Evolutionary conservation across 2,329 filamentous ascomycete genomes (phyloP), one percentile per base, ranked within the genome.

Genomic region (Alternaria longipes): DNA sequence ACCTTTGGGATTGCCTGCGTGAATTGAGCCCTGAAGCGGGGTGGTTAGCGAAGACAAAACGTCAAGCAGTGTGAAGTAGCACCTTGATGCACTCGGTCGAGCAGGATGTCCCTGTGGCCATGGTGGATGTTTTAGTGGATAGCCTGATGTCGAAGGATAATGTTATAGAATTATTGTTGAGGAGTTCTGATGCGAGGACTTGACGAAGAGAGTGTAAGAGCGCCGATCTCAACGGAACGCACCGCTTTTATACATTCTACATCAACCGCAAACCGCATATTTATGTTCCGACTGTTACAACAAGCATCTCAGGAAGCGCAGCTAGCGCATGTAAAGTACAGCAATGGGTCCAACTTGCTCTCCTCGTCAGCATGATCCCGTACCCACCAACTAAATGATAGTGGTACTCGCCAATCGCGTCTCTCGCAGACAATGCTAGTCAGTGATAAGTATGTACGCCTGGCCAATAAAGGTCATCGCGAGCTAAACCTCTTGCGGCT

Each of bases 11-110:
- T 72, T 62, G 52, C 79, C 79, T 12, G 63, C 54, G 56, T 80
- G 76, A 63, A 80, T 76, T 20, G 70, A 76, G 60, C 78, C 79
- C 76, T 79, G 42, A 16, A 9, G 7, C 7, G 24, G 24, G n/a
- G 24, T 28, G 42, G 24, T 45, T 28, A 28, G 42, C 9, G 18
- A 41, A 11, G 42, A 9, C 8, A 11, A 9, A 8, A 24, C n/a
- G 16, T 26, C 4, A 26, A 14, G n/a, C 1, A 14, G n/a, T 28
- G 8, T n/a, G 20, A 18, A 28, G 44, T 20, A 4, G 30, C 52
- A 73, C 70, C 50, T 71, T 72, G 64, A 73, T 73, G 57, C 70
- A 73, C 52, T 71, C 69, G 3, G 46, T 49, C 34, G 47, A 53
- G 51, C 60, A 68, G 30, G 60, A 36, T 3, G 57, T 22, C 22